Percentiles rank a stretch among this genome's conserved stretches.
Conservation (phyloP, 768 basidiomycete genomes). For the Pulveroboletus sp. region DNA sequence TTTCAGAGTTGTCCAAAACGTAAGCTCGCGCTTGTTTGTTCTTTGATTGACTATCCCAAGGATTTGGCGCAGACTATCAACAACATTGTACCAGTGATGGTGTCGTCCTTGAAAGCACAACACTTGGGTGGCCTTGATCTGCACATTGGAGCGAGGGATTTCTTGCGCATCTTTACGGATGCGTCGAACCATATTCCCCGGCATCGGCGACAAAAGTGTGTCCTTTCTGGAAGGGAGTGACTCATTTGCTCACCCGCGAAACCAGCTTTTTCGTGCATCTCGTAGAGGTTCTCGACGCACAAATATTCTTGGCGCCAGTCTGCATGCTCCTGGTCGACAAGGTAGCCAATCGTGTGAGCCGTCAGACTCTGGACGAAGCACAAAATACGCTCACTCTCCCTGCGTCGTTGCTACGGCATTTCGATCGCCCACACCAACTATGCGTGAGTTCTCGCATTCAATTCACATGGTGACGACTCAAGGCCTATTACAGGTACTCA, state of each 20-base stretch:
- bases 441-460: conserved; percentile 36
- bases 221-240: conserved; percentile 4
- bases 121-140: conserved; percentile 54
- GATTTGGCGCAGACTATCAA: conserved; percentile 67
- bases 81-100: conserved; percentile 91
- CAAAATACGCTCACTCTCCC: conserved; percentile 60
- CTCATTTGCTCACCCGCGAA: conserved; percentile 2
- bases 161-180: conserved; percentile 89
- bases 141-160: conserved; percentile 67
- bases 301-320: conserved; percentile 77
- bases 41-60: neutral
- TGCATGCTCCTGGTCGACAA: conserved; percentile 85
- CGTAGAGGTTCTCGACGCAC: conserved; percentile 71
- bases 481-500: conserved; percentile 46
- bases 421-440: conserved; percentile 44
- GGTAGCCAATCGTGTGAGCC: conserved; percentile 59
- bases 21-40: conserved; percentile 24
- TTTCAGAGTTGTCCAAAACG: conserved; percentile 92
- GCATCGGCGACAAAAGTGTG: conserved; percentile 84
- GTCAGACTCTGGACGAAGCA: conserved; percentile 58
- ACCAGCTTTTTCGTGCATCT: conserved; percentile 86
- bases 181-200: conserved; percentile 88
- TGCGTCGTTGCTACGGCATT: conserved; percentile 57
- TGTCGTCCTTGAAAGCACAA: conserved; percentile 62
- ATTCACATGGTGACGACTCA: neutral